Base-by-base conservation (phyloP, 2,329 filamentous ascomycete species). In the Fonsecaea monophora region DNA sequence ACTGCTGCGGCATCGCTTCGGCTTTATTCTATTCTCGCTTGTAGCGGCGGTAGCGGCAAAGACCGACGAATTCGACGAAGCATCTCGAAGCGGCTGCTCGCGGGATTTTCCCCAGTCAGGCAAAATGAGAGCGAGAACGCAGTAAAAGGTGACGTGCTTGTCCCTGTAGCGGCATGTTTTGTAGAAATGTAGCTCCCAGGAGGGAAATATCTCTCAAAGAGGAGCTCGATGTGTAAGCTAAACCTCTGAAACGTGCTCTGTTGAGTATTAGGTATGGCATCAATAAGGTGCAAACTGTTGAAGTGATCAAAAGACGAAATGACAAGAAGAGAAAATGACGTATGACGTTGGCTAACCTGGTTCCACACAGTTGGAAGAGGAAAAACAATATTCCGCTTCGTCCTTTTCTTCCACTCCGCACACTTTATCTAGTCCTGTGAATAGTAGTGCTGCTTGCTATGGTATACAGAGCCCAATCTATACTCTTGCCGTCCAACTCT, bases 1-100 rank as follows among this genome's bases (percentile, higher is more conserved):
- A 18, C n/a, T 59, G n/a, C 56, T 59, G n/a, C 37, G 56, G 32
- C 37, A 35, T 59, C 35, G 55, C 42, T 42, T 42, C 13, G 18
- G 5, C 25, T 25, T 25, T 25, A 25, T 25, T 25, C 34, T 38
- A 7, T 40, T 25, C 34, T 62, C 32, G 42, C 50, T 35, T 18
- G n/a, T 25, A 50, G 9, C 8, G 13, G 2, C 45, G 9, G 15
- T 3, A 13, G 38, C 38, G 12, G 38, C 38, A 42, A 45, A 45
- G 25, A 30, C 50, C 25, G n/a, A 30, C 9, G 48, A 30, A 10
- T 8, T 9, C 21, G 32, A 54, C 50, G 50, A 54, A 35, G 32
- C n/a, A 21, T 54, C 50, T 54, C 50, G 50, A 54, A 35, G n/a
- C 10, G 7, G 21, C 21, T 21, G 18, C 45, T 50, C 45, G 45